A percentile compares a stretch with the other conserved stretches of the same genome.
phyloP scores from a whole-genome alignment of 1,139 yeast genomes.

The Pichia terricola region DNA sequence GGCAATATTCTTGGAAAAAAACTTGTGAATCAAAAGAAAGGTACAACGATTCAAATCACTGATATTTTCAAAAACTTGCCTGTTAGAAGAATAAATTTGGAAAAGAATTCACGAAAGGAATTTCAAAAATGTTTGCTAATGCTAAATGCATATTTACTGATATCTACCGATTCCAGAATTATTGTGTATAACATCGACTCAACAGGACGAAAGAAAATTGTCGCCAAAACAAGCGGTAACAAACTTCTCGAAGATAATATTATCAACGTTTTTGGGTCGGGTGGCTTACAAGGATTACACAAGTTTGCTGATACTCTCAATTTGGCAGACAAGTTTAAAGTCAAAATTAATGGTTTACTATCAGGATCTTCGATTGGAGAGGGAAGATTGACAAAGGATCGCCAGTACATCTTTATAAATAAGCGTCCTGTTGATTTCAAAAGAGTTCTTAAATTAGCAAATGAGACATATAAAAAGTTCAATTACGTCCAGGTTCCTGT shows the following conservation, averaged over 20 bases:
- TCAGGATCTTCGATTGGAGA: constrained; percentile 74
- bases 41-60: constrained; percentile 46
- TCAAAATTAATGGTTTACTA: constrained; percentile 47
- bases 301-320: constrained; percentile 28
- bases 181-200: constrained; percentile 44
- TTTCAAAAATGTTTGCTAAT: constrained; percentile 54
- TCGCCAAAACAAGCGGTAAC: constrained; percentile 45
- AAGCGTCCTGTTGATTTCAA: constrained; percentile 62
- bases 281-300: constrained; percentile 47
- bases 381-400: constrained; percentile 59
- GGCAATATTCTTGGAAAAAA: constrained; percentile 40
- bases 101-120: constrained; percentile 60
- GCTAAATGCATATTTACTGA: constrained; percentile 61
- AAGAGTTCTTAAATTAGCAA: constrained; percentile 47
- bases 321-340: constrained; percentile 17
- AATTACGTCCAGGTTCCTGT: constrained; percentile 71
- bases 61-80: constrained; percentile 59
- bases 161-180: constrained; percentile 48
- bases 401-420: constrained; percentile 70
- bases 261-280: constrained; percentile 60
- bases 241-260: constrained; percentile 43
- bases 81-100: constrained; percentile 63
- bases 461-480: constrained; percentile 62
- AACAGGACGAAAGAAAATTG: constrained; percentile 39
- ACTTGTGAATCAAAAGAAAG: constrained; percentile 43